Evolutionary conservation across 2,329 filamentous ascomycete genomes (phyloP), one percentile per base, ranked within the genome.

Genomic region (Colletotrichum costaricense): DNA sequence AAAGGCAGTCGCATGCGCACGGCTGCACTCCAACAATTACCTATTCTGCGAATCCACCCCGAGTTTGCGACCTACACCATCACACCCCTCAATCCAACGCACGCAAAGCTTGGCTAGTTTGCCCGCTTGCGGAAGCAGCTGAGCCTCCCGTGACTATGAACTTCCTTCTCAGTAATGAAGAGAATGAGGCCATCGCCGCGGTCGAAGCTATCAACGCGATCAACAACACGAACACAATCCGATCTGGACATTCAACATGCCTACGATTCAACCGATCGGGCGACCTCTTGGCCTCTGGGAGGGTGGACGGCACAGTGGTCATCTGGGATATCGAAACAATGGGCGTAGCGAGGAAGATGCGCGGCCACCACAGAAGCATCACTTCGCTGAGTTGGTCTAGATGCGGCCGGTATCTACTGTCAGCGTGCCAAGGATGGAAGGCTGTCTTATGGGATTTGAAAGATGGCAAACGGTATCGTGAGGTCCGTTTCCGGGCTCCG

Each of bases 311-410:
- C 77, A 97, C 95, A 5, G 93, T 99, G 54, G 94, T 97, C 68
- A 93, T 99, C 59, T 99, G 97, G 89, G 97, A 99, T 81, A 91
- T 98, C 63, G 97, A 99, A 84, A 99, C 97, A 11, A 97, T 97
- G 88, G 96, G 97, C 49, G 94, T 98, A 5, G 97, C 97, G 72
- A 93, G 95, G 80, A 99, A 98, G 84, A 87, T 99, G 75, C 92
- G 95, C 76, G 97, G 96, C 14, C 97, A 99, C 84, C 97, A 94
- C 63, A 93, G 94, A 80, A 96, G 97, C 81, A 95, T 99, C 70
- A 96, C 97, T 78, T 98, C 94, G 64, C 84, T 99, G 73, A 97
- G 95, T 85, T 99, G 97, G 97, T 98, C 96, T 65, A 90, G 93
- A 78, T 94, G 95, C 84, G 96, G 97, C 30, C 90, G 94, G 76